These are phyloP conservation scores for Physaria fendleri DNA, from an alignment of 345 rosid genomes.

Conservation along the genomic window DNA sequence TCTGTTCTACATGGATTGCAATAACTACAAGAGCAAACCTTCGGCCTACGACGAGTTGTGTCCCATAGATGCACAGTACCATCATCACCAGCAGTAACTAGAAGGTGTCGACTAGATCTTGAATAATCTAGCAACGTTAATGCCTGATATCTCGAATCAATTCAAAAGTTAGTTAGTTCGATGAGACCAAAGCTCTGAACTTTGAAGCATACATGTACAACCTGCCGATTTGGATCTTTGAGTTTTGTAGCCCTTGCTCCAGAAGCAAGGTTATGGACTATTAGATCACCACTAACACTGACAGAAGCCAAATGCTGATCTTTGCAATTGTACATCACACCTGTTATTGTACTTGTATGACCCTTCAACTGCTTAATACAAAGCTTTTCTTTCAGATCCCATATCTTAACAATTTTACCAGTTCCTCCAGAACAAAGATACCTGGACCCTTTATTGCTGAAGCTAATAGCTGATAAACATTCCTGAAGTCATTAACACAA, in stretches of 20 bases:
- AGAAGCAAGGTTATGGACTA: conserved; percentile 92
- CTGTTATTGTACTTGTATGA: conserved; percentile 74
- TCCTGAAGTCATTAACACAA: conserved; percentile 47
- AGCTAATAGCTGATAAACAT: conserved; percentile 71
- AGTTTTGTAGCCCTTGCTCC: conserved; percentile 85
- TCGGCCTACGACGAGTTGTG: conserved; percentile 83
- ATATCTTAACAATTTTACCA: no score
- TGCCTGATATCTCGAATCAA: conserved; percentile 83
- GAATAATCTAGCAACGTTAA: conserved; percentile 97
- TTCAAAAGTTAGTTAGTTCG: conserved; percentile 19
- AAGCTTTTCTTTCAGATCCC: no score
- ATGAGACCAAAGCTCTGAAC: conserved; percentile 12
- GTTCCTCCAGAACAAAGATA: conserved; percentile 97
- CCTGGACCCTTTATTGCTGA: conserved; percentile 84
- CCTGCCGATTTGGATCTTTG: conserved; percentile 94
- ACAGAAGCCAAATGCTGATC: conserved; percentile 97
- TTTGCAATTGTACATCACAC: conserved; percentile 91
- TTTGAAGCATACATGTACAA: conserved; percentile 26
- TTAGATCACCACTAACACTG: conserved; percentile 80
- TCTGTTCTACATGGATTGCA: not conserved
- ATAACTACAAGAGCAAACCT: conserved; percentile 41
- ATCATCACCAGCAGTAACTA: conserved; percentile 98
- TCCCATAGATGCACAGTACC: conserved; percentile 97
- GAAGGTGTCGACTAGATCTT: conserved; percentile 75
- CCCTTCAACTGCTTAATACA: conserved; percentile 95